Base-by-base conservation (phyloP, 2,329 filamentous ascomycete genomes). In the Ophiobolus disseminans region DNA sequence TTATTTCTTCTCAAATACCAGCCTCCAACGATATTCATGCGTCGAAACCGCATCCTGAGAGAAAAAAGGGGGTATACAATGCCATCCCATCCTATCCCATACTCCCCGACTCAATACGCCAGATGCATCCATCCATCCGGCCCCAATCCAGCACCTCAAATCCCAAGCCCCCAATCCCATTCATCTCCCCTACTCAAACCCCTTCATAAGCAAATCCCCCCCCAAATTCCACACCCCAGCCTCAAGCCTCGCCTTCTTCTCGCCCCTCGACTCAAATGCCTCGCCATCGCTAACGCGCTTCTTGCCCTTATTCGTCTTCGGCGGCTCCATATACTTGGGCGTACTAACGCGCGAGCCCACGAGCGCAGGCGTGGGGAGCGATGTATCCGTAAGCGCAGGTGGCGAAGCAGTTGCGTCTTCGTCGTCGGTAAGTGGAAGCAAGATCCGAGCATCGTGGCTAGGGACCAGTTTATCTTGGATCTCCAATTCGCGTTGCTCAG, bases 331-430 rank as follows among this genome's bases (percentile, higher is more conserved):
- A 16, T 21, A 26, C 37, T 57, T 55, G 0, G 67, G 67, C 1
- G 66, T 69, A 32, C 53, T 52, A 21, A 64, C 45, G 6, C 65
- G 53, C 13, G 65, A 66, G 5, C 48, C 57, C 10, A 26, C 53
- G 3, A 58, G 43, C 3, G 55, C 64, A 3, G 64, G 63, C 1
- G 66, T 66, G 1, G 58, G 45, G 3, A 66, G 46, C 5, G 58
- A 65, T 2, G 62, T 63, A 28, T 70, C 61, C 1, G 65, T 69
- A 8, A 69, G 47, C 1, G 62, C 46, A 35, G 66, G 65, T 11
- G 62, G 60, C 2, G 65, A 69, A 3, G 37, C 25, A 13, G 44
- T 10, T 7, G 55, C 59, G 3, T 57, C 51, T 5, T 63, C 58
- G 26, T 58, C 53, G 8, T 53, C 57, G 26, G 53, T n/a, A n/a